Base-by-base conservation (phyloP, 1,139 yeast genomes). In the Yamadazyma membranifaciens region DNA sequence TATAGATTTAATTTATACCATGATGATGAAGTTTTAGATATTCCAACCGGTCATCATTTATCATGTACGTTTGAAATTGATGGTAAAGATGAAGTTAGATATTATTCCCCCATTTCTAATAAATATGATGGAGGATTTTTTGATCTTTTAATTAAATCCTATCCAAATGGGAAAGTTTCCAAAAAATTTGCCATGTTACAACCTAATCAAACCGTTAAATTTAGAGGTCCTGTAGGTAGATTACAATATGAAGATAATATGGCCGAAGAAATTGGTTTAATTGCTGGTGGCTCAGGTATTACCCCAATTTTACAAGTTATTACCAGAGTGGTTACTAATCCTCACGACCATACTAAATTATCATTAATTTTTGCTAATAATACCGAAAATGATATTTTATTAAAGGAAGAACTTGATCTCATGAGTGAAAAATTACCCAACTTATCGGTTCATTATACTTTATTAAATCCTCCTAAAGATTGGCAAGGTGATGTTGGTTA, bases 241-340 rank as follows among this genome's bases (percentile, higher is more conserved):
- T 78, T 85, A 60, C 63, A 74, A 43, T 84, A 85, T 58, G 57
- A 60, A 28, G 60, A 80, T 17, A 83, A 83, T 55, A 74, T 78
- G 69, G 81, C 80, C 34, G 74, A 74, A 45, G 76, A 79, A 44
- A 70, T 85, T 46, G 82, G 81, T 11, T 72, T 85, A 65, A 71
- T 85, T 50, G 91, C 91, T n/a, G 92, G 91, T 51, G 92, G 92
- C 12, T 79, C 89, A 0, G 92, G 92, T 41, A 82, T 85, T 45
- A 84, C 94, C 11, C 92, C 94, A 17, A 80, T 83, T 54, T 69
- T 85, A 46, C 89, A 85, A 57, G 83, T 85, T 11, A 65, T 79
- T 41, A 78, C 82, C 31, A 67, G 76, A 35, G 78, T 80, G 40
- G 78, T 83, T 45, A 83, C 89, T 24, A 79, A 82, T 32, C 81